phyloP scores from a whole-genome alignment of 2,329 filamentous ascomycete species.

The Cytospora chrysosperma region DNA sequence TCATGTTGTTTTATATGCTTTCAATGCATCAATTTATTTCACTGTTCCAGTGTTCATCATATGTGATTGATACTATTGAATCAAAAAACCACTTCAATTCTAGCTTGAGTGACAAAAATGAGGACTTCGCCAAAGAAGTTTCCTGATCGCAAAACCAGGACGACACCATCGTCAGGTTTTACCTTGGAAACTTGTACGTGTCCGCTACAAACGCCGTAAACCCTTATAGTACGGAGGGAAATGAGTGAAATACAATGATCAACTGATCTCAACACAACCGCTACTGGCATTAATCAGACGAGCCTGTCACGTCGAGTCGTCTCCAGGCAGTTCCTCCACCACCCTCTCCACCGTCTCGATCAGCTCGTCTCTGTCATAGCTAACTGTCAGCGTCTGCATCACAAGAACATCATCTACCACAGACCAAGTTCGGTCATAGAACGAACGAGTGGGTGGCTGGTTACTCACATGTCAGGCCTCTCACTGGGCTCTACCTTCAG shows the following conservation, averaged over 20 bases:
- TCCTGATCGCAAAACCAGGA: not conserved
- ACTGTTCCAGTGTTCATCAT: no score
- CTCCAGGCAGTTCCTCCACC: slow-evolving; percentile 65
- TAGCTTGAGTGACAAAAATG: not conserved
- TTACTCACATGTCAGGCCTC: slow-evolving; percentile 67
- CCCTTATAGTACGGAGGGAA: not conserved
- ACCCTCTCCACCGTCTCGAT: slow-evolving; percentile 76
- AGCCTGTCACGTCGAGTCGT: slow-evolving; percentile 32
- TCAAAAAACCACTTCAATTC: not conserved
- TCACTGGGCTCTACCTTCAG: slow-evolving; percentile 84
- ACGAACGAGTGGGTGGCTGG: no score
- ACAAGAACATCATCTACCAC: not conserved
- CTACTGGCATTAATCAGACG: not conserved
- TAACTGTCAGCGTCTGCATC: slow-evolving; percentile 1
- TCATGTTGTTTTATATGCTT: no score
- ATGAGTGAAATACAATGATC: not conserved
- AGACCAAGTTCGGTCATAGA: no score
- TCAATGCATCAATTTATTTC: no score
- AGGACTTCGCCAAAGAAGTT: not conserved
- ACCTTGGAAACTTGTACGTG: not conserved
- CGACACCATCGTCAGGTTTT: not conserved
- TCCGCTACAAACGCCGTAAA: not conserved
- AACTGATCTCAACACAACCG: not conserved
- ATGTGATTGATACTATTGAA: no score
- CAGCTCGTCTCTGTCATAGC: slow-evolving; percentile 58